A percentile compares a stretch with the other conserved stretches of the same genome.
Evolutionary conservation across 495 filamentous ascomycete genomes (phyloP).

Genomic region (Xylona heveae): DNA sequence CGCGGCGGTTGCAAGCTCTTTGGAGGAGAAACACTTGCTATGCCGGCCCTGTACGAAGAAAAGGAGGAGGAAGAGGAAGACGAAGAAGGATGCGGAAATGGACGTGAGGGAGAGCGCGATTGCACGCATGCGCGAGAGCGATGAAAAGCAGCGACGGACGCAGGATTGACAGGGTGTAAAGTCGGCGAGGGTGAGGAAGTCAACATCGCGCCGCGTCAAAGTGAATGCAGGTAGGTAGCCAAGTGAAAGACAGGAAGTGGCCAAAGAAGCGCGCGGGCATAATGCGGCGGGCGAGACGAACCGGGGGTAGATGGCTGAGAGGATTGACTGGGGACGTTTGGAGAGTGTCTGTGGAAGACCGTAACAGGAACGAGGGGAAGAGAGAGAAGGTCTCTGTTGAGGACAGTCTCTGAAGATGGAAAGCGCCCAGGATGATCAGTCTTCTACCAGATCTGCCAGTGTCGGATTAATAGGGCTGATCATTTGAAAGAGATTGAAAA

Average conservation of each 20-base stretch:
- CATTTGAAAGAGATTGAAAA: no score
- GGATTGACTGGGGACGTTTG: no score
- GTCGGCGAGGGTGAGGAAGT: constrained; percentile 13
- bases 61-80: constrained; percentile 4
- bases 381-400: no score
- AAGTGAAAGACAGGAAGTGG: constrained; percentile 1
- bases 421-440: no score
- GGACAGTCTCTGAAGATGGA: no score
- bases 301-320: no score
- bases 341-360: no score
- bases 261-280: constrained; percentile 3
- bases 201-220: constrained; percentile 10
- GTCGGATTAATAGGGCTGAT: no score
- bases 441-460: no score
- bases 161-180: constrained; percentile 8
- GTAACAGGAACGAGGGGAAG: no score
- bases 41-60: constrained; percentile 7
- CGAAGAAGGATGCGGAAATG: constrained; percentile 3
- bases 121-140: constrained; percentile 10
- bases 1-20: no score
- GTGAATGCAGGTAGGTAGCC: constrained; percentile 1
- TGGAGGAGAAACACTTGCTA: no score
- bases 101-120: constrained; percentile 9
- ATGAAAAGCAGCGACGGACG: constrained; percentile 8
- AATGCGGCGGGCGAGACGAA: background rate